Conservation (phyloP, 202 grass and related monocot genomes). For the Panicum hallii region DNA sequence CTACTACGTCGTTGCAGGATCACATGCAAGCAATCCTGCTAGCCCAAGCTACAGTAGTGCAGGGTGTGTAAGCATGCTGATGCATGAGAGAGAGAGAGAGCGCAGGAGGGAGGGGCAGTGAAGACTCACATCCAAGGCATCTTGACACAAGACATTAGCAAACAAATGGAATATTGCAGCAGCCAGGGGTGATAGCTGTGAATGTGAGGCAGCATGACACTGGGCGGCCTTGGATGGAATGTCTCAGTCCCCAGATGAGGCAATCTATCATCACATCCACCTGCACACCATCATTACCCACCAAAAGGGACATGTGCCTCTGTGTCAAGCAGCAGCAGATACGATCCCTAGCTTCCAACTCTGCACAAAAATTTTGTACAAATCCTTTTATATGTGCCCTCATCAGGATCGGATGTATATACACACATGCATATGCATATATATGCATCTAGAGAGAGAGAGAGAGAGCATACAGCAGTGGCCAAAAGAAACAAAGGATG, state of each 20-base stretch:
- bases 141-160: slow-evolving; percentile 90
- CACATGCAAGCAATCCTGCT: slow-evolving; percentile 46
- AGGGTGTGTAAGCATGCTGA: slow-evolving; percentile 3
- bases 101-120: slow-evolving; percentile 36
- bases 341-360: slow-evolving; percentile 60
- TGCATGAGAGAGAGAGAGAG: slow-evolving; percentile 19
- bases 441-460: slow-evolving; percentile 17
- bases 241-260: slow-evolving; percentile 73
- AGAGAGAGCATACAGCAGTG: neutral
- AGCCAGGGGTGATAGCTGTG: slow-evolving; percentile 33
- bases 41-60: slow-evolving; percentile 42
- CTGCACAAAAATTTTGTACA: slow-evolving; percentile 56
- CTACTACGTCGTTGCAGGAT: slow-evolving; percentile 11
- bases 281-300: slow-evolving; percentile 63
- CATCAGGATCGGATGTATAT: neutral
- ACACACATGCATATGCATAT: neutral
- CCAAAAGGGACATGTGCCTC: slow-evolving; percentile 66
- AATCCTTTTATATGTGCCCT: slow-evolving; percentile 13
- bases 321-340: slow-evolving; percentile 44
- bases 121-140: slow-evolving; percentile 97
- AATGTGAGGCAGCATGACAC: slow-evolving; percentile 56
- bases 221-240: slow-evolving; percentile 76
- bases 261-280: slow-evolving; percentile 75
- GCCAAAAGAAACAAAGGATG: slow-evolving; percentile 41
- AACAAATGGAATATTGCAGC: slow-evolving; percentile 98